Evolutionary conservation across 352 stramenopile genomes (phyloP), one percentile per base, ranked within the genome.

Genomic region (Phytophthora sojae): DNA sequence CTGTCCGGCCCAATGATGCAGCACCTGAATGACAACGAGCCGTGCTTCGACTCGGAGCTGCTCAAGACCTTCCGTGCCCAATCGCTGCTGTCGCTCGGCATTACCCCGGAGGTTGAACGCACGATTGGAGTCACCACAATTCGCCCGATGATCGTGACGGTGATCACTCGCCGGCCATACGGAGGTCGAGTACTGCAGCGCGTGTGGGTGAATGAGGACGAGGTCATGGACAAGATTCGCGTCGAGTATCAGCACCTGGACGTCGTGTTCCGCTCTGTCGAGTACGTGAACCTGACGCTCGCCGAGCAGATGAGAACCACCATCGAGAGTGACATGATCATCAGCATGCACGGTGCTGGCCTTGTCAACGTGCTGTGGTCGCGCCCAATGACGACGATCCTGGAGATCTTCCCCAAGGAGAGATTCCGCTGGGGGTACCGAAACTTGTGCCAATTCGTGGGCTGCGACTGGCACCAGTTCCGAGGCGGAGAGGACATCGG

Each of bases 291-390:
- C 17, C 39, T 92, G 8, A 74, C 80, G 17, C 65, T 93, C 2
- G 15, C 50, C 3, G 75, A 92, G 44, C 88, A 96, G 64, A 96
- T 96, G 77, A 63, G 62, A 5, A 71, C 81, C 21, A 86, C 88
- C 23, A 66, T 88, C 6, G 70, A 86, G 15, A 94, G 86, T 52
- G 86, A 93, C 60, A 77, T 96, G 35, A 84, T 96, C 21, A 87
- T 96, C 51, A 80, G 86, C 7, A 96, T 94, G 88, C 88, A 96
- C 60, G 88, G 88, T 49, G 88, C 88, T 19, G 88, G 88, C 19
- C 81, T 96, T 56, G 85, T 93, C 3, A 96, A 96, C 52, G 79
- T 94, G 0, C 19, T 91, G 0, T 95, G 86, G 83, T 64, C 84
- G 12, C 76, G 78, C 5, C 84, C 84, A 0, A 60, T 67, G 62